Base-by-base conservation (phyloP, 257 asterid species). In the Catharanthus roseus region DNA sequence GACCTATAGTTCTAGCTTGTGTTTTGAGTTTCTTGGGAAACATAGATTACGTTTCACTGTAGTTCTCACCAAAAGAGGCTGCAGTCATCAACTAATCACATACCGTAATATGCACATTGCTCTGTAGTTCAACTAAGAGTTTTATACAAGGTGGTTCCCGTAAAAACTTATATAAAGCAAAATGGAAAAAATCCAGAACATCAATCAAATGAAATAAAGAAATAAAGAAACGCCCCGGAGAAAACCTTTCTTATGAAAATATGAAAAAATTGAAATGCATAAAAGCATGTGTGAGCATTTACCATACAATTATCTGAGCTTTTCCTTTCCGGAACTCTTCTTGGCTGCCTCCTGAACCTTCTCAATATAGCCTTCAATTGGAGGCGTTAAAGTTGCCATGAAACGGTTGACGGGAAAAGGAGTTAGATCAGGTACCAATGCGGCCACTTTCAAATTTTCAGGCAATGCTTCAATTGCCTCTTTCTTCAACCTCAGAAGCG, bases 401-500 rank as follows among this genome's bases (percentile, higher is more conserved):
- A 83, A 85, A 67, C 89, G 77, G 70, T 93, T 89, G n/a, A 67
- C 83, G 3, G 97, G 97, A 56, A 89, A 85, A 10, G 93, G 96
- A 23, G 88, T 73, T 60, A 81, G 41, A 83, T 91, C 99, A 6
- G 97, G 95, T 5, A 91, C 81, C 79, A 91, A 79, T 36, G 97
- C 97, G 61, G 95, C 96, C 28, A 70, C 88, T 85, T 79, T 91
- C 70, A 93, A 74, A 56, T 76, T 56, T 73, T 89, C 96, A 0
- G 99, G 97, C 83, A 93, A 67, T 1, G 96, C 99, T 78, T 86
- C 93, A 34, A 89, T 89, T 0, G 97, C 95, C 76, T 91, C 97
- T 82, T 89, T 93, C 81, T 87, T 91, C 65, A 82, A 77, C 69
- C 78, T 74, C 83, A 93, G 62, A 39, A 89, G 79, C 3, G 83